Evolutionary conservation across 1,284 basidiomycete species (phyloP), one percentile per base, ranked within the genome.

Genomic region (Cutaneotrichosporon sp.): DNA sequence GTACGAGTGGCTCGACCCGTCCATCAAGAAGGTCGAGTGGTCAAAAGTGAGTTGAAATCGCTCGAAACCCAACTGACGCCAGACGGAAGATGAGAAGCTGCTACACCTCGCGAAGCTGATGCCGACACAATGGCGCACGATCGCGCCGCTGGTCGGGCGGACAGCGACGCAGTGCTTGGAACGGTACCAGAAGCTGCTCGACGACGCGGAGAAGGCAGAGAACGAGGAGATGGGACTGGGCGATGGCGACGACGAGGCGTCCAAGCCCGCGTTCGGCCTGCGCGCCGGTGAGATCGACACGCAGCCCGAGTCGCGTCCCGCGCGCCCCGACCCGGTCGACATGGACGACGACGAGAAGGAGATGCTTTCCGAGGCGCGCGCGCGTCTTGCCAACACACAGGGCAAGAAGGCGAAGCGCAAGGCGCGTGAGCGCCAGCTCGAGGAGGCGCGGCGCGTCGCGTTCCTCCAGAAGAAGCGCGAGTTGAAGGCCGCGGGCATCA

Each of bases 261-360:
- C 84, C n/a, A 90, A 89, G 13, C 93, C 95, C 4, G 88, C 89
- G 69, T 95, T 97, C 54, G 95, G 97, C 71, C 82, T 99, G 63
- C 85, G 94, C 56, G 93, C 95, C 5, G 97, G 97, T 57, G 97
- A 99, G 82, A 95, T 99, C 70, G 97, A 99, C 78, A 95, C 97
- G 2, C 95, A 99, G 81, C 97, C 97, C 1, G 97, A 99, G 80
- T 97, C 95, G 13, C 95, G 97, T 76, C 92, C 97, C 53, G 97
- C 97, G 1, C 85, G 95, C 31, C 97, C 97, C 6, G 97, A 99
- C 82, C 95, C 97, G 6, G 97, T 99, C 72, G 97, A 99, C 81
- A 99, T 99, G 97, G 97, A 99, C 79, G 97, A 99, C 80, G 97
- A 93, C 76, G 97, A 99, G 80, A 99, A 99, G 87, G 97, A 99